A percentile compares a stretch with the other conserved stretches of the same genome.
phyloP scores from a whole-genome alignment of 1,139 yeast species.

The Waltiozyma sp. region DNA sequence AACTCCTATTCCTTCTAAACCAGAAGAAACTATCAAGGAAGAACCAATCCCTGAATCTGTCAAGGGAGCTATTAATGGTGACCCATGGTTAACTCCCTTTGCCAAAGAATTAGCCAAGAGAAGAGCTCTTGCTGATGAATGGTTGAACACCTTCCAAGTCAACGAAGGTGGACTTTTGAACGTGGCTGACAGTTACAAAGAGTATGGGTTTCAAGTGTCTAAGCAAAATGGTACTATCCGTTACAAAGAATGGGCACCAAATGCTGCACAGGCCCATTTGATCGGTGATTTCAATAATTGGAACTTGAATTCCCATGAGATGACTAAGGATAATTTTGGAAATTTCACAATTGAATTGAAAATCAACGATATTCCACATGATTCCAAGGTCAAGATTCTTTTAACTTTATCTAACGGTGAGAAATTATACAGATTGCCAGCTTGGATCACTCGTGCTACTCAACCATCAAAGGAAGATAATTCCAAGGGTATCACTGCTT shows the following conservation, averaged over 20 bases:
- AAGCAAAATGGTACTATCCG: conserved; percentile 38
- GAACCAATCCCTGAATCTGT: conserved; percentile 22
- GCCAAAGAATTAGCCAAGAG: conserved; percentile 49
- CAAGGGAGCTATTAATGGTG: conserved; percentile 53
- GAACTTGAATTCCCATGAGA: conserved; percentile 48
- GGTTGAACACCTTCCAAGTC: conserved; percentile 36
- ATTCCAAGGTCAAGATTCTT: conserved; percentile 66
- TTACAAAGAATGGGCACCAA: conserved; percentile 83
- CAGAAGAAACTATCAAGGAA: not conserved
- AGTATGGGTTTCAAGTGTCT: conserved; percentile 67
- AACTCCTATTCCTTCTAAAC: not conserved
- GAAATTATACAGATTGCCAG: conserved; percentile 70
- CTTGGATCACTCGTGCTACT: conserved; percentile 81
- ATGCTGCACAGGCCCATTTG: conserved; percentile 60
- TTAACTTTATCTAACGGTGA: conserved; percentile 60
- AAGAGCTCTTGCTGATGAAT: conserved; percentile 43
- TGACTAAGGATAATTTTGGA: conserved; percentile 53
- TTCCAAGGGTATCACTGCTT: conserved; percentile 25
- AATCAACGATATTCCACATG: conserved; percentile 57
- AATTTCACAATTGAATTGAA: conserved; percentile 50
- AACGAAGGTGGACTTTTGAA: conserved; percentile 29
- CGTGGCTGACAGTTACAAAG: conserved; percentile 42
- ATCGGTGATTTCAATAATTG: conserved; percentile 90
- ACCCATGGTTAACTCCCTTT: conserved; percentile 84
- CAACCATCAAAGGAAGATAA: conserved; percentile 44